phyloP scores from a whole-genome alignment of 768 basidiomycete genomes.

The Macrolepiota albuminosa region DNA sequence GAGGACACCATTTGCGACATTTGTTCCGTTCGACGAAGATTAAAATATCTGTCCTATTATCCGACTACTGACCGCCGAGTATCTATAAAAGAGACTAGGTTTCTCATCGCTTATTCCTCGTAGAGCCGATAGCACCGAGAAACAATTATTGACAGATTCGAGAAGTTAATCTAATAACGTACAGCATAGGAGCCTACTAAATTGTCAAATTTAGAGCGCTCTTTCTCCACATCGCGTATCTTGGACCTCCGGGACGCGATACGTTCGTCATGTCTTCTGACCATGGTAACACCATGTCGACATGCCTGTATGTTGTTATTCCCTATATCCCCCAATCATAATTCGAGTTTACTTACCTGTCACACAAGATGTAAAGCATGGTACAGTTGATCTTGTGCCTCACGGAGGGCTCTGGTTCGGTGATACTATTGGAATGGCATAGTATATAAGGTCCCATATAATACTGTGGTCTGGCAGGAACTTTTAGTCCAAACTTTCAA shows the following conservation, averaged over 20 bases:
- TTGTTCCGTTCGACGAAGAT: not conserved
- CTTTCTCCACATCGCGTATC: not conserved
- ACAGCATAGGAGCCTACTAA: not conserved
- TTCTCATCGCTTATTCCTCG: conserved; percentile 5
- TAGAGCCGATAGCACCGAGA: not conserved
- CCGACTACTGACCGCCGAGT: conserved; percentile 8
- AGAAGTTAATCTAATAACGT: not conserved
- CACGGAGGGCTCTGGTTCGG: conserved; percentile 1
- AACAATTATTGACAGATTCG: not conserved
- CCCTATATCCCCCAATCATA: conserved; percentile 7
- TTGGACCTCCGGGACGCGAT: not conserved
- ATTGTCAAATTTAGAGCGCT: not conserved
- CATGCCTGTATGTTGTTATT: not conserved
- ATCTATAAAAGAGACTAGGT: conserved; percentile 3
- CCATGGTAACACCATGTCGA: not conserved
- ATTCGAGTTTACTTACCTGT: not conserved
- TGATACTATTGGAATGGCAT: conserved; percentile 6
- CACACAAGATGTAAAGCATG: conserved; percentile 2
- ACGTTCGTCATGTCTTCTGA: conserved; percentile 6
- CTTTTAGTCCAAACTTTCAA: not conserved
- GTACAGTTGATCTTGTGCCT: conserved; percentile 4
- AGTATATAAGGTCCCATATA: conserved; percentile 1
- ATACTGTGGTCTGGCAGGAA: not conserved
- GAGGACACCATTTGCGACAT: not conserved
- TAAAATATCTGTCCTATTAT: not conserved